A percentile compares a stretch with the other conserved stretches of the same genome.
These are phyloP conservation scores for Psidium friedrichsthalianum DNA, from an alignment of 345 rosid species.

Conservation along the genomic window DNA sequence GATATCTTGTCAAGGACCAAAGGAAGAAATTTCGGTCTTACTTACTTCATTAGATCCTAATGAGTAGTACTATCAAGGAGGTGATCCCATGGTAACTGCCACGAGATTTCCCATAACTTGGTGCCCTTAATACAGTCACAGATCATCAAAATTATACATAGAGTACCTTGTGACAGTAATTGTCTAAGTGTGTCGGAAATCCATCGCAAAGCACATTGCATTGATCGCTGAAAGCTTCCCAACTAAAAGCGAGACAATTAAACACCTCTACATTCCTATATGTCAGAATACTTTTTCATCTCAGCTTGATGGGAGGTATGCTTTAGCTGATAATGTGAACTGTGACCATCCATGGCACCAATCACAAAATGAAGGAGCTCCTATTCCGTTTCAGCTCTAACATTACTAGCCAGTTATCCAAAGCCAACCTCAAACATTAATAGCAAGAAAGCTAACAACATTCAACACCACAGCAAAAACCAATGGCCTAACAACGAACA, in stretches of 20 bases:
- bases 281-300: neutral
- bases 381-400: neutral
- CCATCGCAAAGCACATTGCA: neutral
- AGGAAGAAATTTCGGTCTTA: neutral
- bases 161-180: neutral
- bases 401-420: neutral
- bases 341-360: neutral
- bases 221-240: neutral
- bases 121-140: neutral
- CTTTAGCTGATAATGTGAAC: neutral
- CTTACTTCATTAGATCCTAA: neutral
- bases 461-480: neutral
- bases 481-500: neutral
- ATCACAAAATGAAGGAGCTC: neutral
- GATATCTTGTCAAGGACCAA: neutral
- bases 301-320: neutral
- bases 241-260: neutral
- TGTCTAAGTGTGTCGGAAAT: neutral
- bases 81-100: neutral
- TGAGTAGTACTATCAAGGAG: neutral
- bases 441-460: neutral
- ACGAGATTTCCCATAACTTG: neutral
- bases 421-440: neutral
- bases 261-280: neutral
- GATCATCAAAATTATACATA: neutral